Conservation (phyloP, 2,329 filamentous ascomycete species). For the Ophiostoma piceae region DNA sequence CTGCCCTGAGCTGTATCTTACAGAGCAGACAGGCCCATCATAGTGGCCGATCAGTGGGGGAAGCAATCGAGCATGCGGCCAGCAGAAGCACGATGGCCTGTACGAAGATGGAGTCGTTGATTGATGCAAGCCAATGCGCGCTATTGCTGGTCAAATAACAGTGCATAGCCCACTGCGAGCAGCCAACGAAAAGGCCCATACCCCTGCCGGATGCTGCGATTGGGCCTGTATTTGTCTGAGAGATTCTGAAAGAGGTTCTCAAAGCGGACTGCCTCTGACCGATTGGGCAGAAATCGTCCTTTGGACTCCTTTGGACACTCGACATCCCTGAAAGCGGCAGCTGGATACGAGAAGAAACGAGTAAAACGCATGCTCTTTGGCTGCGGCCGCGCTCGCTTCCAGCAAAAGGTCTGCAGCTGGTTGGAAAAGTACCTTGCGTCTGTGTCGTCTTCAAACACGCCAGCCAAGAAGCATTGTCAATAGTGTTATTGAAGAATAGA, state of each 20-base stretch:
- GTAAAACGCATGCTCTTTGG: background rate
- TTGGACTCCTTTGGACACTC: background rate
- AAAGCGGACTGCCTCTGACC: constrained; percentile 30
- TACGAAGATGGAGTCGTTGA: background rate
- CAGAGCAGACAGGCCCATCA: constrained; percentile 18
- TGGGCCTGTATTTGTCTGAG: constrained; percentile 34
- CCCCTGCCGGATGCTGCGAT: constrained; percentile 31
- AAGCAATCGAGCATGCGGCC: constrained; percentile 17
- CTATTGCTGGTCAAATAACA: background rate
- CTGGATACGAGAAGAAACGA: background rate
- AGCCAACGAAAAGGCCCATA: constrained; percentile 34
- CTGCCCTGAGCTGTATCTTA: background rate
- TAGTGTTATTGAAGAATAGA: background rate
- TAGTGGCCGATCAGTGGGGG: constrained; percentile 26
- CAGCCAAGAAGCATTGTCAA: background rate
- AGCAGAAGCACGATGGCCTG: background rate
- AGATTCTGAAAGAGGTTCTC: constrained; percentile 18
- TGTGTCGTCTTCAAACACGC: background rate
- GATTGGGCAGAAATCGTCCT: constrained; percentile 35
- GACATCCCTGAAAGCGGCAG: background rate
- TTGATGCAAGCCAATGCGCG: background rate
- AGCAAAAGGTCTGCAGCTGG: background rate
- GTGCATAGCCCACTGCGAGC: constrained; percentile 17
- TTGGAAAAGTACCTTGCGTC: background rate
- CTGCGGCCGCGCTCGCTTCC: background rate